These are phyloP conservation scores for Epichloe sibirici DNA, from an alignment of 2,329 filamentous ascomycete genomes.

Conservation along the genomic window DNA sequence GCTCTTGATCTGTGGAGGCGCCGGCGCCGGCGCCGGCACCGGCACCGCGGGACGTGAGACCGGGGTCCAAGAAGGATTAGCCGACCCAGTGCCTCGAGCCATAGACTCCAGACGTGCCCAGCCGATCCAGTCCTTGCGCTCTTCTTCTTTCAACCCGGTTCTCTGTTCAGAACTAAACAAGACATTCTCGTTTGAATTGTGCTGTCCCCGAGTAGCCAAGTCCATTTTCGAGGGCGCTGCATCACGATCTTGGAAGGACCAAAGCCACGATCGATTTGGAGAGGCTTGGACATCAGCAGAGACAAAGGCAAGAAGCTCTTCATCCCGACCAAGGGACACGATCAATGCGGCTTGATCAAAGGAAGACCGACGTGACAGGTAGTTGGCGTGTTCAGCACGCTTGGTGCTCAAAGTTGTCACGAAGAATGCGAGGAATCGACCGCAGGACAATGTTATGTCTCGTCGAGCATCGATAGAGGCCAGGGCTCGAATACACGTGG, in stretches of 20 bases:
- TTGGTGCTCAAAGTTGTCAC: conserved; percentile 51
- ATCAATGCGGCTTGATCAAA: conserved; percentile 21
- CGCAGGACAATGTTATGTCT: conserved; percentile 65
- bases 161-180: conserved; percentile 34
- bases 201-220: conserved; percentile 7
- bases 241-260: conserved; percentile 50
- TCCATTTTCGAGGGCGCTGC: conserved; percentile 12
- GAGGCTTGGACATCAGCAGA: conserved; percentile 77
- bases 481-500: conserved; percentile 60
- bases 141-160: conserved; percentile 41
- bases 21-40: conserved; percentile 11
- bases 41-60: conserved; percentile 15
- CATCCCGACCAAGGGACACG: conserved; percentile 43
- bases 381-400: conserved; percentile 31
- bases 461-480: conserved; percentile 58
- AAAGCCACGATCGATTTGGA: conserved; percentile 72
- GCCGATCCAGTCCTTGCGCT: conserved; percentile 60
- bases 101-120: conserved; percentile 61
- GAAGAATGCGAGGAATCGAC: conserved; percentile 74
- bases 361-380: conserved; percentile 23
- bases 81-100: conserved; percentile 18
- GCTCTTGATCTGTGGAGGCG: conserved; percentile 24
- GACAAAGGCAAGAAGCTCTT: conserved; percentile 78
- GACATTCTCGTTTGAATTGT: conserved; percentile 21
- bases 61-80: conserved; percentile 20